Conservation (phyloP, 2,329 filamentous ascomycete genomes). For the Penicillium sp. region DNA sequence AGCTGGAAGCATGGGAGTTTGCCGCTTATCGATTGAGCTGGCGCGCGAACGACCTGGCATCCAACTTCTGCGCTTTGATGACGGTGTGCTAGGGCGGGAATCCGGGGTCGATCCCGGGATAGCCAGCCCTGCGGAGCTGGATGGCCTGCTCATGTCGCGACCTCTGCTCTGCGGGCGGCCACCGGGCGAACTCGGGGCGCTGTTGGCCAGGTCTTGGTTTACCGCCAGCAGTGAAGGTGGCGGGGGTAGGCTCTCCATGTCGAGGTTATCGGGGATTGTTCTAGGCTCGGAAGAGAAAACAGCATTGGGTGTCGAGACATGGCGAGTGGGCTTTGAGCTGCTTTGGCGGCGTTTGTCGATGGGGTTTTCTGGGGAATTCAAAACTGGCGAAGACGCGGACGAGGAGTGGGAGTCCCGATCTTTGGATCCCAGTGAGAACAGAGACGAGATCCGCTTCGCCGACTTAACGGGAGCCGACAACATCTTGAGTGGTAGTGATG, state of each 20-base stretch:
- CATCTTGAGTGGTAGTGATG: slow-evolving; percentile 28
- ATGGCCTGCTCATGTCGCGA: slow-evolving; percentile 36
- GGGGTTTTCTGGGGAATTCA: slow-evolving; percentile 17
- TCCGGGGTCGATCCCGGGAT: slow-evolving; percentile 36
- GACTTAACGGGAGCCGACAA: slow-evolving; percentile 45
- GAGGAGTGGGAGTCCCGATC: slow-evolving; percentile 35
- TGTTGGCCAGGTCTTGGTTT: slow-evolving; percentile 39
- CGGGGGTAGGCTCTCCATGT: slow-evolving; percentile 37
- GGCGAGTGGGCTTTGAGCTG: slow-evolving; percentile 35
- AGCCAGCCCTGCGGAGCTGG: slow-evolving; percentile 36
- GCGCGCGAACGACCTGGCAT: slow-evolving; percentile 42
- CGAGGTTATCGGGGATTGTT: slow-evolving; percentile 30
- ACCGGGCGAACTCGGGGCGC: slow-evolving; percentile 33
- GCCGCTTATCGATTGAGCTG: slow-evolving; percentile 34
- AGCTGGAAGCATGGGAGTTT: slow-evolving; percentile 36
- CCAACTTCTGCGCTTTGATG: slow-evolving; percentile 47
- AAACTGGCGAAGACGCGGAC: slow-evolving; percentile 20
- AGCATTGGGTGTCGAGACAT: slow-evolving; percentile 36
- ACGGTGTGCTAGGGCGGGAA: slow-evolving; percentile 36
- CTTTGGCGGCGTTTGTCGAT: slow-evolving; percentile 30
- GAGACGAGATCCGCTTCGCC: slow-evolving; percentile 48
- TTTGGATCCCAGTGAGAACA: slow-evolving; percentile 45
- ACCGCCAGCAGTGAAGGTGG: slow-evolving; percentile 43
- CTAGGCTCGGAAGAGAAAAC: slow-evolving; percentile 28
- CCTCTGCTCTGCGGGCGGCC: slow-evolving; percentile 40